Conservation (phyloP, 2,329 filamentous ascomycete species). For the Orbilia ellipsospora region DNA sequence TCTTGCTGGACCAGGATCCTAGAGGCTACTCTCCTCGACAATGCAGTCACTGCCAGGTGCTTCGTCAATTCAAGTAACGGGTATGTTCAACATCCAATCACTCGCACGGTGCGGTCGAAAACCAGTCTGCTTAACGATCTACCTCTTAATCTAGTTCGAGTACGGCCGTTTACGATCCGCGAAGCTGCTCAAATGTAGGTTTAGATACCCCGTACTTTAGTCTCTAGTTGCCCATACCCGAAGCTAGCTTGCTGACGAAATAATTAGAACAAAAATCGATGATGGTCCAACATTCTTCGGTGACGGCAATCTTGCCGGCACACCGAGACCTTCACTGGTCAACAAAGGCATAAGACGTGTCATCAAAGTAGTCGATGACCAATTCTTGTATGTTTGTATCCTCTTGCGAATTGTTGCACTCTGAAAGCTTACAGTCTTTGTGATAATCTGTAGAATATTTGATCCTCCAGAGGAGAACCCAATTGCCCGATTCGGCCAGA, state of each 20-base stretch:
- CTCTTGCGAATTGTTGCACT: neutral
- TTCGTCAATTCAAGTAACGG: constrained; percentile 54
- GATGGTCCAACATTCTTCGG: constrained; percentile 93
- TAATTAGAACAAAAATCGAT: constrained; percentile 72
- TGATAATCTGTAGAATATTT: constrained; percentile 77
- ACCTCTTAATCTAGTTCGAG: constrained; percentile 67
- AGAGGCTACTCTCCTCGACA: constrained; percentile 12
- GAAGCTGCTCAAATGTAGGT: constrained; percentile 89
- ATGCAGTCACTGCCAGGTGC: constrained; percentile 38
- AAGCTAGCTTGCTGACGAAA: constrained; percentile 18
- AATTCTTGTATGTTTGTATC: constrained; percentile 79
- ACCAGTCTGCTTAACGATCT: too few species aligned
- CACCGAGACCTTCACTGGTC: constrained; percentile 83
- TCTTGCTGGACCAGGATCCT: constrained; percentile 17
- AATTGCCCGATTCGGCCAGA: constrained; percentile 85
- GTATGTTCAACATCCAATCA: constrained; percentile 5
- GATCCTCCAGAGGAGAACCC: constrained; percentile 96
- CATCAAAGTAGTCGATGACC: constrained; percentile 95
- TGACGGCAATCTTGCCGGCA: constrained; percentile 91
- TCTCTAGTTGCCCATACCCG: neutral
- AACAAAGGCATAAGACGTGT: constrained; percentile 89
- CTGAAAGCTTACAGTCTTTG: constrained; percentile 27
- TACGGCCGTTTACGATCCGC: constrained; percentile 81
- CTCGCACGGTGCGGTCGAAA: constrained; percentile 2
- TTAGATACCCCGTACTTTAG: neutral